phyloP scores from a whole-genome alignment of 2,329 filamentous ascomycete species.

The Phaeomoniella chlamydospora region DNA sequence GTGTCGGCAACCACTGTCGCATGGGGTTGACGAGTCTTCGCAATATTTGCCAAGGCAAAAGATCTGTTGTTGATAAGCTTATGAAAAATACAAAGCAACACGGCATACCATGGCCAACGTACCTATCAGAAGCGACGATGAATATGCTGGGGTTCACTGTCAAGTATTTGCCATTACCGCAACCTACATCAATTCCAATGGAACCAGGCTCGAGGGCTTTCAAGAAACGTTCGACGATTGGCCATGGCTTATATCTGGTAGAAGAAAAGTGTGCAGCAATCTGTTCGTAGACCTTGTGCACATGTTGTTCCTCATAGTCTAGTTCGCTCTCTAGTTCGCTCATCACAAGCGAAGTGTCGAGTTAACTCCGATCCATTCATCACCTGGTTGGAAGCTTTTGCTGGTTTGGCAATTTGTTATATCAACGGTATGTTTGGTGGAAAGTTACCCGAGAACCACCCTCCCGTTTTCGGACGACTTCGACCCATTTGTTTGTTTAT shows the following conservation, averaged over 20 bases:
- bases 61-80: constrained; percentile 28
- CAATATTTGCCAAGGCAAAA: constrained; percentile 43
- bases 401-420: too few relatives aligned
- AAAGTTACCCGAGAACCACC: too few relatives aligned
- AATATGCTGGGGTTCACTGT: constrained; percentile 62
- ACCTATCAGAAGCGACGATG: constrained; percentile 77
- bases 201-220: constrained; percentile 49
- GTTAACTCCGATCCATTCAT: too few relatives aligned
- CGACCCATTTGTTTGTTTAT: too few relatives aligned
- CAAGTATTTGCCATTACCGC: constrained; percentile 94
- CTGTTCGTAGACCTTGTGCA: constrained; percentile 72
- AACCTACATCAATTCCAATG: constrained; percentile 80
- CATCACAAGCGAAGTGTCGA: neutral
- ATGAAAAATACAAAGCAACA: constrained; percentile 5
- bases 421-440: too few relatives aligned
- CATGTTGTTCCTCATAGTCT: constrained; percentile 69
- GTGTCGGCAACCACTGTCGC: constrained; percentile 68
- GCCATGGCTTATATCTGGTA: constrained; percentile 69
- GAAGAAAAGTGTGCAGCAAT: constrained; percentile 34
- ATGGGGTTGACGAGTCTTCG: constrained; percentile 42
- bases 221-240: constrained; percentile 72
- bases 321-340: constrained; percentile 9
- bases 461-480: too few relatives aligned
- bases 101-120: constrained; percentile 19
- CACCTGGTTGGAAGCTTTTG: too few relatives aligned